Evolutionary conservation across 2,329 filamentous ascomycete species (phyloP).

Genomic region (Lachnellula subtilissima): DNA sequence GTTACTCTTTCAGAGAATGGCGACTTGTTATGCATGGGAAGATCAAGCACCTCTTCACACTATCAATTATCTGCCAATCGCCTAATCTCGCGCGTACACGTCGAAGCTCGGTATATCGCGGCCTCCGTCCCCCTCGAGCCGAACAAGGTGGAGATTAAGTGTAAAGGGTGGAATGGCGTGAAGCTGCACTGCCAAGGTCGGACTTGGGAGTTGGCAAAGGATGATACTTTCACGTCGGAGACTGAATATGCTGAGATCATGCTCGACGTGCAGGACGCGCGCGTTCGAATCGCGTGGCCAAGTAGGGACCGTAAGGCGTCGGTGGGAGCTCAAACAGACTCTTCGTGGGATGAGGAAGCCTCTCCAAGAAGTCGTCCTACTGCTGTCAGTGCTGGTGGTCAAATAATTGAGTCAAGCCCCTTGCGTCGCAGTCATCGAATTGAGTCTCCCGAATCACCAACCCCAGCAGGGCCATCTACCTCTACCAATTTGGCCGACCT

Average conservation of each 20-base stretch:
- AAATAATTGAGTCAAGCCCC: conserved; percentile 55
- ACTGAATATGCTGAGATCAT: conserved; percentile 87
- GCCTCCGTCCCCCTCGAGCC: conserved; percentile 62
- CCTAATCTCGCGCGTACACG: conserved; percentile 87
- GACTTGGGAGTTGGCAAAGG: conserved; percentile 80
- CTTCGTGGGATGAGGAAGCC: conserved; percentile 60
- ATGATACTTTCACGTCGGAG: conserved; percentile 84
- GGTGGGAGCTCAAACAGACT: conserved; percentile 42
- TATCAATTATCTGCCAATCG: conserved; percentile 91
- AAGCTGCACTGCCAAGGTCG: conserved; percentile 88
- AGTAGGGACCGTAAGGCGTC: conserved; percentile 45
- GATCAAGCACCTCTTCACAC: conserved; percentile 92
- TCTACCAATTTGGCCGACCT: conserved; percentile 22
- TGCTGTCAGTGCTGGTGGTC: conserved; percentile 27
- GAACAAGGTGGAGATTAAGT: conserved; percentile 81
- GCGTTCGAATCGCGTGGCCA: conserved; percentile 88
- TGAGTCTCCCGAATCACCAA: conserved; percentile 73
- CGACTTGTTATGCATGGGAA: conserved; percentile 78
- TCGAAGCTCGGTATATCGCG: conserved; percentile 78
- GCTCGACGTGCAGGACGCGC: conserved; percentile 88
- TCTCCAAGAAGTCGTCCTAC: conserved; percentile 47
- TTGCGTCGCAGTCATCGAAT: conserved; percentile 53
- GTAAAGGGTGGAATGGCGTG: conserved; percentile 92
- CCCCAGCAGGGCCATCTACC: conserved; percentile 37
- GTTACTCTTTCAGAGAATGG: conserved; percentile 78